Base-by-base conservation (phyloP, 176 grass and related monocot genomes). In the Hyparrhenia diplandra region DNA sequence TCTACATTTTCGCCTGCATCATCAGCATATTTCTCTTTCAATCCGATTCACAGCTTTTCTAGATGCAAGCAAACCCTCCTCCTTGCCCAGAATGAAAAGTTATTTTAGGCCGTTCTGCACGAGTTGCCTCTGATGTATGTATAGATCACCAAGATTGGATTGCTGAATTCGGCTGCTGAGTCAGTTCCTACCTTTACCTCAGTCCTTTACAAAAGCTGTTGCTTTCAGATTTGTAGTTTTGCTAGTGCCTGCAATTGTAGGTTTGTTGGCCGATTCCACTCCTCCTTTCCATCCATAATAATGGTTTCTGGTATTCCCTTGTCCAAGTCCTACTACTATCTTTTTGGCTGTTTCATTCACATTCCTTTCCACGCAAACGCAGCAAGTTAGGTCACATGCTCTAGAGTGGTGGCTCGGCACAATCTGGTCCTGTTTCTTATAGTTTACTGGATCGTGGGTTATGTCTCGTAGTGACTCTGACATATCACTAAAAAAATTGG, bases 291-390 rank as follows among this genome's bases (percentile, higher is more conserved):
- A n/a, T n/a, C n/a, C n/a, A n/a, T n/a, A n/a, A n/a, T 21, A 76
- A 42, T 63, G 61, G 10, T 73, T 67, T 78, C 67, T 59, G 24
- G 13, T 62, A 21, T 80, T 71, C 24, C 57, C 16, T 71, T 89
- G 71, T 27, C 54, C 16, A 13, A n/a, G 14, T 75, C 51, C 69
- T 17, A 49, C 45, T 17, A 47, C 46, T 49, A 70, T 52, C 60
- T 64, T 81, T 81, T 81, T 79, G 40, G 74, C 46, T 64, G 6
- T 70, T 81, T 71, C n/a, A n/a, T n/a, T n/a, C 71, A 52, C 64
- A 85, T 89, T 70, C 82, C 34, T 80, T 76, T 88, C 49, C 52
- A 79, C n/a, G n/a, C n/a, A n/a, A n/a, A n/a, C n/a, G n/a, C 42
- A 39, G 23, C 71, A 49, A 46, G 36, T 58, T 68, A 79, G 69